Percentiles rank a stretch among this genome's conserved stretches.
Conservation (phyloP, 2,329 filamentous ascomycete species). For the Cladobotryum mycophilum region DNA sequence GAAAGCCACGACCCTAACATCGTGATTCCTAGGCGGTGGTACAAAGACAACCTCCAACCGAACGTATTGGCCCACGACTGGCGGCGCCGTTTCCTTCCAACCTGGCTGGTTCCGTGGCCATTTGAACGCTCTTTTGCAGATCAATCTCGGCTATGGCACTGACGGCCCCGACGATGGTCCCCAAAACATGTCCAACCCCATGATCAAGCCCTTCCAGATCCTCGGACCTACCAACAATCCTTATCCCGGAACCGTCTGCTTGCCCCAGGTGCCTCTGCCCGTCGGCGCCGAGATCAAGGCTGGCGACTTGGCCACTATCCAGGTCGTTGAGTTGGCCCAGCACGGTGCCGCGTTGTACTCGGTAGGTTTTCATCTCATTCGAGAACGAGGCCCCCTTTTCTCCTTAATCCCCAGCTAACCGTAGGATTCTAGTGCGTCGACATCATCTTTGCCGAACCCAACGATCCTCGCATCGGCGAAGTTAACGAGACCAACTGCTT, state of each 20-base stretch:
- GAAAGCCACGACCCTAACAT: not conserved
- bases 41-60: constrained; percentile 71
- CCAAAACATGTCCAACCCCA: constrained; percentile 77
- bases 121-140: constrained; percentile 71
- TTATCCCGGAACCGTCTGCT: constrained; percentile 83
- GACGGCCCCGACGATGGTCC: constrained; percentile 59
- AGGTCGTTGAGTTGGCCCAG: constrained; percentile 74
- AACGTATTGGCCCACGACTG: constrained; percentile 83
- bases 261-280: constrained; percentile 84
- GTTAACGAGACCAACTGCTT: constrained; percentile 82
- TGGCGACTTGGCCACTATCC: constrained; percentile 88
- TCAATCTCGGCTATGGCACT: constrained; percentile 84
- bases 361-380: constrained; percentile 42
- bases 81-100: constrained; percentile 84
- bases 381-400: not conserved
- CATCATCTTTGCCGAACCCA: constrained; percentile 79
- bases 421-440: constrained; percentile 68
- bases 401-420: not conserved
- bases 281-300: constrained; percentile 61
- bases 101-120: constrained; percentile 97
- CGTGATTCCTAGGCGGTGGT: constrained; percentile 63
- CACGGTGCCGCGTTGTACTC: constrained; percentile 81
- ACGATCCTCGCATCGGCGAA: constrained; percentile 57
- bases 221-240: constrained; percentile 72
- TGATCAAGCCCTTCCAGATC: constrained; percentile 77